Conservation (phyloP, 2,329 filamentous ascomycete genomes). For the Calonectria henricotiae region DNA sequence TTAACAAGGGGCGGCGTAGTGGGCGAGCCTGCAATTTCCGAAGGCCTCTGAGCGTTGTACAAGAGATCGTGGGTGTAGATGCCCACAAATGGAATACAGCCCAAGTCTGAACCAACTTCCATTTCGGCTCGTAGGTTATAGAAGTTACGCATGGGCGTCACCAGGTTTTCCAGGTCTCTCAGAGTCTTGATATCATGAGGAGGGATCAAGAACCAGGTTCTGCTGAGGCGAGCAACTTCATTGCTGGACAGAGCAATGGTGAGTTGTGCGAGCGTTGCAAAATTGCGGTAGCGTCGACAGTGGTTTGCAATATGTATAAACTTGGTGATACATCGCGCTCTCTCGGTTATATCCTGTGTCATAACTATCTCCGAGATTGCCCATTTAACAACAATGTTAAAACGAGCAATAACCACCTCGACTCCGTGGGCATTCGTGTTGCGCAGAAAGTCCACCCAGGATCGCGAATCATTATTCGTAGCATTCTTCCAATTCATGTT, state of each 20-base stretch:
- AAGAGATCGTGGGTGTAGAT: conserved; percentile 89
- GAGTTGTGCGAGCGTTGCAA: conserved; percentile 87
- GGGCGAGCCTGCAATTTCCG: conserved; percentile 79
- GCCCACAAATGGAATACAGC: conserved; percentile 88
- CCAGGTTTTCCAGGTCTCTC: conserved; percentile 78
- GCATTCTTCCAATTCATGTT: conserved; percentile 87
- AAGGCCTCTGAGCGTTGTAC: conserved; percentile 85
- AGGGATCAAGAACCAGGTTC: conserved; percentile 82
- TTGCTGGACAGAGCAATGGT: conserved; percentile 83
- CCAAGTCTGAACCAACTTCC: conserved; percentile 78
- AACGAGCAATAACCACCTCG: conserved; percentile 87
- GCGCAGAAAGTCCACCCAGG: conserved; percentile 87
- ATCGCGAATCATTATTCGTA: conserved; percentile 75
- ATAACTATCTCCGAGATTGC: conserved; percentile 85
- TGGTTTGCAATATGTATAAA: conserved; percentile 86
- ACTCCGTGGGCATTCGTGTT: conserved; percentile 82
- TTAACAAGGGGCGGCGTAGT: conserved; percentile 81
- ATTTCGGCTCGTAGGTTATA: conserved; percentile 84
- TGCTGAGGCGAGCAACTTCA: conserved; percentile 78
- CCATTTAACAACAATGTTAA: conserved; percentile 93
- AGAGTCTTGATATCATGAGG: conserved; percentile 77
- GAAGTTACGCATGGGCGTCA: conserved; percentile 86
- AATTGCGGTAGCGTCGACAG: conserved; percentile 84
- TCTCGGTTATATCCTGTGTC: conserved; percentile 80
- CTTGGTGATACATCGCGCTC: conserved; percentile 84